Evolutionary conservation across 345 rosid genomes (phyloP), one percentile per base, ranked within the genome.

Genomic region (Cardamine occulta): DNA sequence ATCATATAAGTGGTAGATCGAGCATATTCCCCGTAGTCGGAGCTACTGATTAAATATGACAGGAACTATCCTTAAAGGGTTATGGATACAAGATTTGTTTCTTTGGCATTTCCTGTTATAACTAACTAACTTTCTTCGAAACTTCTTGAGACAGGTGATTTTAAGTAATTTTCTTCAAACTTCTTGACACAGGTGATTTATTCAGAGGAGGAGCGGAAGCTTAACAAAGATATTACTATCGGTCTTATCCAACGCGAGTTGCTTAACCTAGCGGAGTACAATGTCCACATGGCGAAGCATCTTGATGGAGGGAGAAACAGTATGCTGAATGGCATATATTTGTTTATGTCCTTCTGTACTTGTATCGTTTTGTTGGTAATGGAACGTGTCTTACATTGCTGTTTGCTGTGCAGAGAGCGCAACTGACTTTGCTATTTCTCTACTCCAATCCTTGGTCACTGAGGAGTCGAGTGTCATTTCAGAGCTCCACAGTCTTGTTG

Each of bases 291-390:
- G 89, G 96, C 98, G 18, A 92, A 95, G 76, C 93, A 84, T 79
- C 88, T 92, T 64, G 99, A 95, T 74, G 97, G 98, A 42, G 99
- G 99, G 78, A 86, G 90, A 80, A 88, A 95, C 74, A 95, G 99
- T 92, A 89, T 37, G 96, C 82, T 48, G 52, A 57, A 63, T 17
- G 13, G 15, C 44, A 35, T 26, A 51, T 60, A 24, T 4, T 34
- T 53, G 12, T 31, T 28, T 62, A 62, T 47, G 54, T 69, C 13
- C 65, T 44, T 57, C 8, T 58, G 31, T 37, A 35, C 14, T 9
- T 63, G 2, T 45, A 49, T 14, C 40, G 32, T 66, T 5, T n/a
- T n/a, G n/a, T n/a, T 47, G 11, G 15, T 18, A 24, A 48, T 28
- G 54, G 59, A 61, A 47, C 31, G 19, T 52, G 39, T 31, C 65